These are phyloP conservation scores for Leishmania guyanensis DNA, from an alignment of 208 protist genomes.

Conservation along the genomic window DNA sequence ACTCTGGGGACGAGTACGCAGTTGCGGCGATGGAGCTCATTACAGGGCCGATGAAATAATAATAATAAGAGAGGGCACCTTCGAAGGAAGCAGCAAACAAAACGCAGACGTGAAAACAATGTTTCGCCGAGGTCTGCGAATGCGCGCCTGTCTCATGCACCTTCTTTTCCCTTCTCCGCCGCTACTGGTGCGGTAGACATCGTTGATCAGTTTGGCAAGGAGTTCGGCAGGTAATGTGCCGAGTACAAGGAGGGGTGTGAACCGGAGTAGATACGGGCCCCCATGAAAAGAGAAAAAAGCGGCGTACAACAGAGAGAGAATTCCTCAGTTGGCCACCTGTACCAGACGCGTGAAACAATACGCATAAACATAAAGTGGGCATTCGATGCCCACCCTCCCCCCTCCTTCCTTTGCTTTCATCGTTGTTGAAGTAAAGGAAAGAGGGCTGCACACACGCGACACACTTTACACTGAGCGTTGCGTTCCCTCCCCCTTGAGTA, in stretches of 20 bases:
- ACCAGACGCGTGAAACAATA: background rate
- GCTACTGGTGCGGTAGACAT: background rate
- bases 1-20: conserved; percentile 72
- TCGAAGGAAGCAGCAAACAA: background rate
- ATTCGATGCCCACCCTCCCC: background rate
- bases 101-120: background rate
- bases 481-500: too few relatives aligned
- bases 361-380: background rate
- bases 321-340: background rate
- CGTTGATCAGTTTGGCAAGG: background rate
- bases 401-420: background rate
- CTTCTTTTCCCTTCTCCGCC: background rate
- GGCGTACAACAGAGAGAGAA: background rate
- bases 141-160: background rate
- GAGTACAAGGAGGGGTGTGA: background rate
- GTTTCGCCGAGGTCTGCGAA: background rate
- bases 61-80: background rate
- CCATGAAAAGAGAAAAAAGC: background rate
- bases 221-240: background rate
- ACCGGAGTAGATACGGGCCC: background rate
- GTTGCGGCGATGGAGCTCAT: background rate
- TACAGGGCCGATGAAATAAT: background rate
- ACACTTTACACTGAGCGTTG: too few relatives aligned
- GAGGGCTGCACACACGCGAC: background rate
- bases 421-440: background rate